phyloP scores from a whole-genome alignment of 1,284 basidiomycete species.

The Boletus mariae region DNA sequence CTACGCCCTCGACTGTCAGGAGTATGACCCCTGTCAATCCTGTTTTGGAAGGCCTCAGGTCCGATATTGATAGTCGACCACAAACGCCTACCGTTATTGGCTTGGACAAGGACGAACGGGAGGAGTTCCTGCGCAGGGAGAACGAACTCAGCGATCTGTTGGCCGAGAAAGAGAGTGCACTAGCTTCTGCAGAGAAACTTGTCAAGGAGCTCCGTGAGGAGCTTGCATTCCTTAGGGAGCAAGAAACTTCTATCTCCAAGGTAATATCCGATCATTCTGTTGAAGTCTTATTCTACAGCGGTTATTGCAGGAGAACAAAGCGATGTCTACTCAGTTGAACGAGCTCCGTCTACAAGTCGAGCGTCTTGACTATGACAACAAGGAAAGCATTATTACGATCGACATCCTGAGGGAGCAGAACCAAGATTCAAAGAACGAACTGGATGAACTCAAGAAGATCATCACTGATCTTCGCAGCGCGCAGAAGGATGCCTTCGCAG shows the following conservation, averaged over 20 bases:
- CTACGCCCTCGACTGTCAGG: conserved; percentile 59
- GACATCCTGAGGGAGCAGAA: conserved; percentile 97
- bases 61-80: conserved; percentile 70
- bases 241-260: conserved; percentile 74
- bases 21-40: conserved; percentile 85
- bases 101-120: conserved; percentile 94
- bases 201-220: conserved; percentile 86
- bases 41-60: conserved; percentile 68
- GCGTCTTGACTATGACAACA: conserved; percentile 92
- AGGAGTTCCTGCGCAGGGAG: conserved; percentile 95
- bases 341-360: conserved; percentile 91
- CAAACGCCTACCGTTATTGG: conserved; percentile 83
- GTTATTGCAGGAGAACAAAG: conserved; percentile 76
- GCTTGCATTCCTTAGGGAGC: conserved; percentile 86
- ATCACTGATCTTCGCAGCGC: conserved; percentile 76
- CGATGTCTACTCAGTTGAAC: conserved; percentile 86
- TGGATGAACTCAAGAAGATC: conserved; percentile 86
- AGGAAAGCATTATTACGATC: conserved; percentile 91
- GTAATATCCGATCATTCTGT: conserved; percentile 38
- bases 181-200: conserved; percentile 73
- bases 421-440: conserved; percentile 79
- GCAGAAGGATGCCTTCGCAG: conserved; percentile 83
- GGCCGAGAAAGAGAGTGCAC: conserved; percentile 84
- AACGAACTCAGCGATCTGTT: conserved; percentile 95
- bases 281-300: conserved; percentile 3